Evolutionary conservation across 108 stramenopile genomes (phyloP), one percentile per base, ranked within the genome.

Genomic region (Pseudonitzschia pungens): DNA sequence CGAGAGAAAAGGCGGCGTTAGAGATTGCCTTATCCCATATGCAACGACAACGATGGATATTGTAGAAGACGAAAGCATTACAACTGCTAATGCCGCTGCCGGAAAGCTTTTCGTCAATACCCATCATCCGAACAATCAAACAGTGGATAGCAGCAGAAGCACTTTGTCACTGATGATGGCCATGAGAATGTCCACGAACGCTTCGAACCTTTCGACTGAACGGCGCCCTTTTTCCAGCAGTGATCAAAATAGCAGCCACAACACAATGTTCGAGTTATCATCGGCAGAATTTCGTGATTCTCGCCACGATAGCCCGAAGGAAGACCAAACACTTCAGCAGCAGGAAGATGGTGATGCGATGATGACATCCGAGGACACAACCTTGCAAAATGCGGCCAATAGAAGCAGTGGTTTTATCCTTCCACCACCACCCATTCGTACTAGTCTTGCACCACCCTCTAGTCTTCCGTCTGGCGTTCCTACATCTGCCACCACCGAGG

Each of bases 61-160:
- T 58, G 32, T 62, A 33, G 60, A 62, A 62, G 60, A 62, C 31
- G 60, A 62, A 40, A 62, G 40, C 60, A 62, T 41, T 18, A n/a
- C 21, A 12, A 62, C 60, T 31, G 40, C 60, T 4, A 62, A 21
- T n/a, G 27, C 27, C 31, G 6, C 57, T 24, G 21, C 57, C 20
- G 57, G 57, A 15, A 31, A 31, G 57, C 22, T 15, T 27, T 41
- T 31, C n/a, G 36, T 0, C 36, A 33, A 36, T 31, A 10, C 15
- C 9, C 29, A n/a, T 12, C 29, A 33, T 31, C 32, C 20, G 6
- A 26, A 36, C 40, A 10, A 62, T 33, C 32, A 33, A 9, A n/a
- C 60, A 7, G 31, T 36, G 20, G 60, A 21, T 0, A 7, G 5
- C 8, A 31, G 27, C 22, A 58, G 45, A 48, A 48, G 45, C 18